phyloP scores from a whole-genome alignment of 805 yeast genomes.

The Kazachstania martiniae region DNA sequence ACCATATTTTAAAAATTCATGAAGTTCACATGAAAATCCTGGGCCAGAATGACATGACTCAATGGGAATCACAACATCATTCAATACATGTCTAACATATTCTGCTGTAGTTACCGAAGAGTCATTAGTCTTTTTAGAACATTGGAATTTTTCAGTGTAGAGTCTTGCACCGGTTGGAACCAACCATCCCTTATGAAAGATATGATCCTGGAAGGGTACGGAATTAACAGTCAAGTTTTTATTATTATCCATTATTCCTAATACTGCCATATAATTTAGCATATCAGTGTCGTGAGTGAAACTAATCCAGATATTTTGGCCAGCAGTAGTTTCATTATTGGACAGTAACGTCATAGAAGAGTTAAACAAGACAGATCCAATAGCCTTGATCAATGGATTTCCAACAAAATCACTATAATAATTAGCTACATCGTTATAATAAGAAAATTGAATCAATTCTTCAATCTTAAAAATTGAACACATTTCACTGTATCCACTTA shows the following conservation, averaged over 20 bases:
- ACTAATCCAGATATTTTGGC: constrained; percentile 49
- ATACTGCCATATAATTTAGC: constrained; percentile 48
- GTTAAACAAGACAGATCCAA: constrained; percentile 51
- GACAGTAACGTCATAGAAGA: constrained; percentile 40
- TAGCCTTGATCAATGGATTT: constrained; percentile 41
- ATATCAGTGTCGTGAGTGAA: constrained; percentile 70
- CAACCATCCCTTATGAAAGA: constrained; percentile 39
- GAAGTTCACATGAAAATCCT: constrained; percentile 37
- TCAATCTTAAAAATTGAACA: constrained; percentile 59
- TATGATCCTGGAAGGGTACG: too few species aligned
- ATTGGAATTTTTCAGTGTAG: constrained; percentile 38
- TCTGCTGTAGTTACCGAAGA: constrained; percentile 11
- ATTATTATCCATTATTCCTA: constrained; percentile 39
- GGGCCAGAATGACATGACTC: constrained; percentile 42
- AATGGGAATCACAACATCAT: constrained; percentile 46
- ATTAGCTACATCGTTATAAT: constrained; percentile 45
- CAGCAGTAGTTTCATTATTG: constrained; percentile 37
- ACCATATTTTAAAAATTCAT: constrained; percentile 26
- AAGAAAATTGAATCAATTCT: constrained; percentile 54
- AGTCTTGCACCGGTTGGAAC: constrained; percentile 51
- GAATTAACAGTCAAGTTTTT: constrained; percentile 33
- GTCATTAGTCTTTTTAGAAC: constrained; percentile 24
- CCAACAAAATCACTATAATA: constrained; percentile 61
- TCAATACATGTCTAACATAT: constrained; percentile 39
- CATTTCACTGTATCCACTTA: constrained; percentile 52